phyloP scores from a whole-genome alignment of 768 basidiomycete genomes.

The Crepidotus variabilis region DNA sequence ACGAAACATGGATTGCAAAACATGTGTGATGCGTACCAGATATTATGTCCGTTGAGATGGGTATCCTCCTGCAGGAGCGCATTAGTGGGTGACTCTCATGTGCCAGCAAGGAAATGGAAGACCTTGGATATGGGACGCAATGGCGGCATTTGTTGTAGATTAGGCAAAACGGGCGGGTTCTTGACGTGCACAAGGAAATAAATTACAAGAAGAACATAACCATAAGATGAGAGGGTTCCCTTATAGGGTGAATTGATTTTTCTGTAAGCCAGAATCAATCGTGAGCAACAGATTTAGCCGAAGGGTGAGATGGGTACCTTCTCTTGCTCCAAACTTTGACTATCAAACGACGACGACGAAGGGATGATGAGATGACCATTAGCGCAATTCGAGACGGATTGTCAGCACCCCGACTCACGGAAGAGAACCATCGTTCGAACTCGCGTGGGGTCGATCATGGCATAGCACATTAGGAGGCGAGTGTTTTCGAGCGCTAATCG shows the following conservation, averaged over 20 bases:
- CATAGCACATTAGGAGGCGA: slow-evolving; percentile 92
- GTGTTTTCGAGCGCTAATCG: slow-evolving; percentile 97
- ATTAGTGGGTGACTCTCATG: slow-evolving; percentile 7
- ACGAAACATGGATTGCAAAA: slow-evolving; percentile 1
- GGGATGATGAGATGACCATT: slow-evolving; percentile 13
- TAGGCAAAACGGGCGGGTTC: slow-evolving; percentile 93
- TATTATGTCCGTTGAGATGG: slow-evolving; percentile 76
- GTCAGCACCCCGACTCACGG: slow-evolving; percentile 54
- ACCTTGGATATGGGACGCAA: slow-evolving; percentile 82
- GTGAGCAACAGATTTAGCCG: not conserved
- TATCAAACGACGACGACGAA: slow-evolving; percentile 25
- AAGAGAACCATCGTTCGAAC: slow-evolving; percentile 94
- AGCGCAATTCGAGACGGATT: not conserved
- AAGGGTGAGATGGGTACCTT: slow-evolving; percentile 40
- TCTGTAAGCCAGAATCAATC: slow-evolving; percentile 31
- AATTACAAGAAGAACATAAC: slow-evolving; percentile 96
- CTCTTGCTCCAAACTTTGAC: slow-evolving; percentile 99
- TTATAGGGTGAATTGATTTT: slow-evolving; percentile 99
- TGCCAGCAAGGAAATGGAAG: slow-evolving; percentile 13
- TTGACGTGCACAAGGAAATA: slow-evolving; percentile 98
- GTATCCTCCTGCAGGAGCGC: slow-evolving; percentile 60
- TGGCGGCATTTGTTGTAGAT: slow-evolving; percentile 93
- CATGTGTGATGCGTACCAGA: slow-evolving; percentile 47
- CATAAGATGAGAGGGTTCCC: slow-evolving; percentile 95
- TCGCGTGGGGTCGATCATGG: slow-evolving; percentile 92